Base-by-base conservation (phyloP, 2,329 filamentous ascomycete species). In the Sporothrix dimorphospora region DNA sequence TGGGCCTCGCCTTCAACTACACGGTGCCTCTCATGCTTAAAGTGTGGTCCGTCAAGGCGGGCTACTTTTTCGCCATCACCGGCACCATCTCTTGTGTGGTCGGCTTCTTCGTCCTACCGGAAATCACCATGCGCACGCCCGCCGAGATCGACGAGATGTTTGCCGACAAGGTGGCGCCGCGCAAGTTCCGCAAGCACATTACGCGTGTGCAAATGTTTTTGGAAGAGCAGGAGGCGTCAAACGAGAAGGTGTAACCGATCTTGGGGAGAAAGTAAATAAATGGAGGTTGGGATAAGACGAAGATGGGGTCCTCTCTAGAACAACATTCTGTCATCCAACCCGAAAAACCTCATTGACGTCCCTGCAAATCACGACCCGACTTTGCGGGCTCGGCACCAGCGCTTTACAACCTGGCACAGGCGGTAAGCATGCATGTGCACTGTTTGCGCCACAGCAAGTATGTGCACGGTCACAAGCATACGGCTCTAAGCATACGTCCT, bases 141-240 rank as follows among this genome's bases (percentile, higher is more conserved):
- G 68, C 68, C 68, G 68, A 70, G 53, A 70, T 70, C 9, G 68
- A 70, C 68, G 68, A 70, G 53, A 70, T 70, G 68, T 47, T 70
- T 34, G 68, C 42, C 53, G 42, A 70, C 53, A 63, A 63, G 38
- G n/a, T 70, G 8, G 68, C 53, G 8, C 68, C 55, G 21, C 68
- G 68, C 68, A 49, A 51, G 12, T 70, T 70, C 42, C 68, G 68
- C 16, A 70, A 70, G 68, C 42, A 63, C 42, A 34, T 70, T 47
- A 70, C 68, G 14, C 51, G 27, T 55, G 68, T 70, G 9, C 34
- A 70, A 42, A 30, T 61, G 19, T 61, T 70, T 21, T 42, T 70
- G 38, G 68, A 70, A 30, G 53, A 63, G 27, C 53, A 70, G 42
- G 19, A 51, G 21, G 34, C 65, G 4, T 14, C 45, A 14, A 47